Evolutionary conservation across 2,329 filamentous ascomycete species (phyloP).

Genomic region (Paecilomyces fulvus): DNA sequence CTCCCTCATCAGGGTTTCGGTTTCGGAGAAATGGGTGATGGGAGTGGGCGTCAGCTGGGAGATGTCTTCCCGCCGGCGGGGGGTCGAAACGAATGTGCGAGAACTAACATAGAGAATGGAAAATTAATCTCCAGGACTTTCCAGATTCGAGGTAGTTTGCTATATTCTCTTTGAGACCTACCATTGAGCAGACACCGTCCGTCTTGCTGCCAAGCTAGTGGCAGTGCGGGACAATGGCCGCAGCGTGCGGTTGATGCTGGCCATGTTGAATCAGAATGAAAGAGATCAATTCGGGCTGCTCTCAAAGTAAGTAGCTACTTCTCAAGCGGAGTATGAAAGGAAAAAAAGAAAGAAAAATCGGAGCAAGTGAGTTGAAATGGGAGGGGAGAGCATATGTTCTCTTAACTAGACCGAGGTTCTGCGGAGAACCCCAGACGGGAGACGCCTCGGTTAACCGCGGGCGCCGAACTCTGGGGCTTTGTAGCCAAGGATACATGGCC

Average conservation of each 20-base stretch:
- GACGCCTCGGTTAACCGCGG: constrained; percentile 14
- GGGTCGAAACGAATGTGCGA: constrained; percentile 54
- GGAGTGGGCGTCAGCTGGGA: constrained; percentile 78
- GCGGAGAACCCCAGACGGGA: constrained; percentile 5
- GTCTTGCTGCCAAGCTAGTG: constrained; percentile 28
- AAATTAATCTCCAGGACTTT: neutral
- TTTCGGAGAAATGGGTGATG: constrained; percentile 86
- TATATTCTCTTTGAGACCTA: constrained; percentile 15
- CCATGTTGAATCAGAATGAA: constrained; percentile 29
- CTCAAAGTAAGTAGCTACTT: neutral
- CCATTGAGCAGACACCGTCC: constrained; percentile 31
- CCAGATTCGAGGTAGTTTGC: neutral
- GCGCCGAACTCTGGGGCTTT: neutral
- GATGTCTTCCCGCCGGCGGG: constrained; percentile 54
- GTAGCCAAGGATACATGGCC: neutral
- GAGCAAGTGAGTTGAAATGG: neutral
- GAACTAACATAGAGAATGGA: constrained; percentile 20
- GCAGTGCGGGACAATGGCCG: constrained; percentile 37
- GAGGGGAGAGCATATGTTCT: neutral
- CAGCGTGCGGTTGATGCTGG: constrained; percentile 39
- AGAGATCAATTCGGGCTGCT: neutral
- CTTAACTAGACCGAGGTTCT: neutral
- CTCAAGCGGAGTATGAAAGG: neutral
- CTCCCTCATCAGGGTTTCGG: constrained; percentile 81
- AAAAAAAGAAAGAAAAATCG: neutral